phyloP scores from a whole-genome alignment of 805 yeast genomes.

The Candida nemodendra region DNA sequence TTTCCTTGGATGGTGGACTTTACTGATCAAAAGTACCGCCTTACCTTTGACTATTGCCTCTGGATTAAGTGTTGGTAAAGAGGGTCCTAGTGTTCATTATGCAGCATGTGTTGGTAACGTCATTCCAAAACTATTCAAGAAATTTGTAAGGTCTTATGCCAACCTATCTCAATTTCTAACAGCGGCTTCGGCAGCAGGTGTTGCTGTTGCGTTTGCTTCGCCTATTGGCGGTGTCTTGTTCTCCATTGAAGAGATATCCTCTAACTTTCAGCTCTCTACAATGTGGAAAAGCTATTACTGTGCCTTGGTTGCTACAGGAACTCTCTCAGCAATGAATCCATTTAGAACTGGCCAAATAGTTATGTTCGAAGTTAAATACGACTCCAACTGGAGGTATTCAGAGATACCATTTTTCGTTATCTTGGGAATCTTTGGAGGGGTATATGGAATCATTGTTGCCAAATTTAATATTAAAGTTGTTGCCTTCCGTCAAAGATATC shows the following conservation, averaged over 20 bases:
- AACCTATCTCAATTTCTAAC: conserved; percentile 61
- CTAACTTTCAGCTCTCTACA: conserved; percentile 69
- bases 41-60: conserved; percentile 90
- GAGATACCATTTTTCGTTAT: conserved; percentile 80
- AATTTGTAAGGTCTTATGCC: conserved; percentile 45
- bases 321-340: conserved; percentile 80
- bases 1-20: conserved; percentile 71
- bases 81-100: conserved; percentile 97
- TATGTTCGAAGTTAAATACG: conserved; percentile 86
- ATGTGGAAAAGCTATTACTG: conserved; percentile 93
- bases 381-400: conserved; percentile 79
- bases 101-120: conserved; percentile 94
- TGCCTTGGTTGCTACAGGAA: conserved; percentile 81
- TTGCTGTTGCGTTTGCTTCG: conserved; percentile 95
- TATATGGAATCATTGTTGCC: conserved; percentile 78
- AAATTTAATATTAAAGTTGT: conserved; percentile 75
- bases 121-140: conserved; percentile 54
- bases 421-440: conserved; percentile 88
- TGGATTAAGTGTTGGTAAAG: conserved; percentile 93
- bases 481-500: conserved; percentile 69
- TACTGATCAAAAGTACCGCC: conserved; percentile 72
- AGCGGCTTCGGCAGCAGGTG: conserved; percentile 97
- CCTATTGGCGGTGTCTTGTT: conserved; percentile 97
- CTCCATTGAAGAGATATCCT: conserved; percentile 86
- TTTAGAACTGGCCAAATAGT: conserved; percentile 94